Conservation (phyloP, 225 moss, liverwort and hornwort species). For the Rhytidiadelphus loreus region DNA sequence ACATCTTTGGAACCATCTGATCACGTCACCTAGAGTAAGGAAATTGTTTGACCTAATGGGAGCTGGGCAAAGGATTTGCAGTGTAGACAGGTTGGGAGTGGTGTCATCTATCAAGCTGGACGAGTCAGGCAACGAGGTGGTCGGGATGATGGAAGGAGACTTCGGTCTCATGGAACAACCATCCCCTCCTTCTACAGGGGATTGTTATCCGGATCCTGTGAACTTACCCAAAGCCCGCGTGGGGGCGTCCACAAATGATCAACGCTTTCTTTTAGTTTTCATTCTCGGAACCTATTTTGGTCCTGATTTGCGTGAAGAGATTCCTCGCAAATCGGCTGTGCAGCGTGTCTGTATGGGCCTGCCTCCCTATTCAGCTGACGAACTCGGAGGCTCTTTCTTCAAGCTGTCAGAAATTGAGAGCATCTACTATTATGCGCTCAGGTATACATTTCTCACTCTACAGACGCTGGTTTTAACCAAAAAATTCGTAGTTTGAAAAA, state of each 20-base stretch:
- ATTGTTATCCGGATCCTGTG: slow-evolving; percentile 40
- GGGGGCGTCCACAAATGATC: slow-evolving; percentile 89
- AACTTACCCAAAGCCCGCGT: slow-evolving; percentile 73
- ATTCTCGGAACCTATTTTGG: slow-evolving; percentile 95
- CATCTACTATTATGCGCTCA: slow-evolving; percentile 79
- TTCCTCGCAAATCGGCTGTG: slow-evolving; percentile 83
- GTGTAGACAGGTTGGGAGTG: neutral
- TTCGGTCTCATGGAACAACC: slow-evolving; percentile 69
- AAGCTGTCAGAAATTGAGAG: slow-evolving; percentile 97
- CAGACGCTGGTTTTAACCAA: neutral
- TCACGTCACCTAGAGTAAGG: neutral
- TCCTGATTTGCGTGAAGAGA: slow-evolving; percentile 78
- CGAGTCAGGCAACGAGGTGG: slow-evolving; percentile 32
- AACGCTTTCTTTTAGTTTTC: slow-evolving; percentile 86
- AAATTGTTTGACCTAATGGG: neutral
- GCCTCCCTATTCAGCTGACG: slow-evolving; percentile 63
- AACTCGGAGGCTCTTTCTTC: slow-evolving; percentile 81
- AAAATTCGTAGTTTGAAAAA: neutral
- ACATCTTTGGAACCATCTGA: neutral
- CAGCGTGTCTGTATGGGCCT: slow-evolving; percentile 64
- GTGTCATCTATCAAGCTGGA: slow-evolving; percentile 22
- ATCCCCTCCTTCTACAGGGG: slow-evolving; percentile 44
- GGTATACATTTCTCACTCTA: neutral
- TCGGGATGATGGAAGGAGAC: slow-evolving; percentile 57
- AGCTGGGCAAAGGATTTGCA: neutral